Conservation (phyloP, 2,329 filamentous ascomycete genomes). For the Coniella vitis region DNA sequence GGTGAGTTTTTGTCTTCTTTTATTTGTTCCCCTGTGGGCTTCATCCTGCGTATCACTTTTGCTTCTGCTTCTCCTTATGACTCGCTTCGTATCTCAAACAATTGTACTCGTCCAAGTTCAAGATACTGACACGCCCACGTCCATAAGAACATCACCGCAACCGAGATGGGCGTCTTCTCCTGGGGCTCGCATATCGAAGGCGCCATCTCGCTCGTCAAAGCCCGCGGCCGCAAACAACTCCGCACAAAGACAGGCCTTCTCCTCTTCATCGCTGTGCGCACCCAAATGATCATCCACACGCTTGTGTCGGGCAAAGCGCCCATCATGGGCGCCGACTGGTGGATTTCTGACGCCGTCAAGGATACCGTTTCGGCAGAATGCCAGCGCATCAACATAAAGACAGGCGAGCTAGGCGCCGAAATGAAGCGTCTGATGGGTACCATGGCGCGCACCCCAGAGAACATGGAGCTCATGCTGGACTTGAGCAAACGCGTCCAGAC, state of each 20-base stretch:
- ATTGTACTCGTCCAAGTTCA: too few relatives aligned
- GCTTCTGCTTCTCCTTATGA: too few relatives aligned
- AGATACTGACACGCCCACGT: background rate
- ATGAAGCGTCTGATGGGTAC: conserved; percentile 43
- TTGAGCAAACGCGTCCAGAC: conserved; percentile 45
- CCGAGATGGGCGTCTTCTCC: conserved; percentile 45
- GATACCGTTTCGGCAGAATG: conserved; percentile 41
- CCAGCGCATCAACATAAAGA: conserved; percentile 46
- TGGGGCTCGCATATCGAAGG: conserved; percentile 61
- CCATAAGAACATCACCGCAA: conserved; percentile 43
- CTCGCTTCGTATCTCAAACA: too few relatives aligned
- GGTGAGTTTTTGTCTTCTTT: conserved; percentile 23
- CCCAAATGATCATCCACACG: conserved; percentile 55
- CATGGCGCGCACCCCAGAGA: conserved; percentile 39
- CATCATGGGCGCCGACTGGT: conserved; percentile 51
- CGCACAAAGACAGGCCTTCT: conserved; percentile 45
- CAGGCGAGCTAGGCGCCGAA: conserved; percentile 49
- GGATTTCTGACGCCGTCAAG: conserved; percentile 46
- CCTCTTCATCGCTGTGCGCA: conserved; percentile 53
- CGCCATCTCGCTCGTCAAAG: conserved; percentile 54
- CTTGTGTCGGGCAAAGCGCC: conserved; percentile 47
- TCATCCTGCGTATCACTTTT: too few relatives aligned
- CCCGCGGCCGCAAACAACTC: conserved; percentile 49
- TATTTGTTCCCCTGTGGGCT: background rate
- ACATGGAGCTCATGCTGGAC: conserved; percentile 42